Conservation (phyloP, 495 filamentous ascomycete species). For the Penicillium nucicola region DNA sequence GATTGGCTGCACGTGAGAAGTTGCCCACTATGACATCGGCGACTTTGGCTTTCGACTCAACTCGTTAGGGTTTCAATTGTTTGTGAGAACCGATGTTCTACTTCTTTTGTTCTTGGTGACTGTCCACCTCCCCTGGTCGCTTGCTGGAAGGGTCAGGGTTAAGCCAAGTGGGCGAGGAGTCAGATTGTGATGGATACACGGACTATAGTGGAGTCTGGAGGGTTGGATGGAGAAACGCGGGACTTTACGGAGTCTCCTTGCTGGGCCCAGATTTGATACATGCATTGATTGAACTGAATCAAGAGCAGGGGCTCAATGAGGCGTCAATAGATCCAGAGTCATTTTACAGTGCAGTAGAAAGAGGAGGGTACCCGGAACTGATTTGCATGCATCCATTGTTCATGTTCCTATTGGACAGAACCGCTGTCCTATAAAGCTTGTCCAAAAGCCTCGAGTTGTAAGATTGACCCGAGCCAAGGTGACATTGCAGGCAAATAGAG, state of each 20-base stretch:
- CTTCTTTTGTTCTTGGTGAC: background rate
- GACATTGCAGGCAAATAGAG: too few species aligned
- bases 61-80: background rate
- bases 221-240: constrained; percentile 24
- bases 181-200: constrained; percentile 26
- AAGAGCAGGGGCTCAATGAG: background rate
- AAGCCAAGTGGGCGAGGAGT: background rate
- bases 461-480: too few species aligned
- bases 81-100: too few species aligned
- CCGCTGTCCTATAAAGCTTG: too few species aligned
- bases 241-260: constrained; percentile 22
- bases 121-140: background rate
- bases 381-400: too few species aligned
- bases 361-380: too few species aligned
- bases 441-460: too few species aligned
- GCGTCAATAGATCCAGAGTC: background rate
- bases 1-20: constrained; percentile 21
- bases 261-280: background rate
- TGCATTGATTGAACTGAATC: background rate
- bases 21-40: constrained; percentile 25
- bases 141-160: too few species aligned
- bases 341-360: too few species aligned
- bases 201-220: constrained; percentile 20
- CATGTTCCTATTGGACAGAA: too few species aligned
- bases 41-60: background rate